phyloP scores from a whole-genome alignment of 768 basidiomycete species.

The Mycena pura region DNA sequence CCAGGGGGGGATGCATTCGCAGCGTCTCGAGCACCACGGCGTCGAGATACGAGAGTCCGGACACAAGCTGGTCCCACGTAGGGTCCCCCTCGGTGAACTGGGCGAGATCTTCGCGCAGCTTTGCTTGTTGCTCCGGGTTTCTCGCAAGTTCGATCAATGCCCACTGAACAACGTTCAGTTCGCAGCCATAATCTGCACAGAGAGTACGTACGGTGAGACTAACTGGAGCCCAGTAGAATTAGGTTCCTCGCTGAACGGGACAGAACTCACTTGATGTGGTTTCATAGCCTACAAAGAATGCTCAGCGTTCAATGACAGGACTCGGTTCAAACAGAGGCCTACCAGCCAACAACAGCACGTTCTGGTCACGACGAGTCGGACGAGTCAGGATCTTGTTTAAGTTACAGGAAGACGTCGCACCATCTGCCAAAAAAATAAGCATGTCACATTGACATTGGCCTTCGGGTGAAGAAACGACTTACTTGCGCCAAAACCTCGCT shows the following conservation, averaged over 20 bases:
- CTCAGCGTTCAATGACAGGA: neutral
- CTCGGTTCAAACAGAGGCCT: neutral
- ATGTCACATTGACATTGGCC: too few species aligned
- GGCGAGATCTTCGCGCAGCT: conserved; percentile 41
- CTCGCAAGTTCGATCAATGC: conserved; percentile 44
- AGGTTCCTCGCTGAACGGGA: neutral
- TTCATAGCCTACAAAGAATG: too few species aligned
- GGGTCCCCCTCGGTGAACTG: conserved; percentile 35
- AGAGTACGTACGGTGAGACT: conserved; percentile 26
- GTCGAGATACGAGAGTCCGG: conserved; percentile 46
- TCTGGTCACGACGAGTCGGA: conserved; percentile 29
- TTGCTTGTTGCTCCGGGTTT: conserved; percentile 37
- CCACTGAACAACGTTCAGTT: conserved; percentile 33
- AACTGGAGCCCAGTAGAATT: conserved; percentile 14
- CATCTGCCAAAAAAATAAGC: neutral
- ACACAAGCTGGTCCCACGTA: conserved; percentile 46
- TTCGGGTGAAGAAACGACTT: neutral
- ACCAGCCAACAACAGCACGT: conserved; percentile 39
- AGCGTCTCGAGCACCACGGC: conserved; percentile 48
- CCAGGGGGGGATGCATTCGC: conserved; percentile 43
- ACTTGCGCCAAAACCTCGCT: conserved; percentile 41
- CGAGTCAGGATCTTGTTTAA: too few species aligned
- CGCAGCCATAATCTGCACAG: neutral
- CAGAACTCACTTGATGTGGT: conserved; percentile 43
- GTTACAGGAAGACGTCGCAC: too few species aligned